Conservation (phyloP, 2,329 filamentous ascomycete species). For the Neodidymelliopsis sp. region DNA sequence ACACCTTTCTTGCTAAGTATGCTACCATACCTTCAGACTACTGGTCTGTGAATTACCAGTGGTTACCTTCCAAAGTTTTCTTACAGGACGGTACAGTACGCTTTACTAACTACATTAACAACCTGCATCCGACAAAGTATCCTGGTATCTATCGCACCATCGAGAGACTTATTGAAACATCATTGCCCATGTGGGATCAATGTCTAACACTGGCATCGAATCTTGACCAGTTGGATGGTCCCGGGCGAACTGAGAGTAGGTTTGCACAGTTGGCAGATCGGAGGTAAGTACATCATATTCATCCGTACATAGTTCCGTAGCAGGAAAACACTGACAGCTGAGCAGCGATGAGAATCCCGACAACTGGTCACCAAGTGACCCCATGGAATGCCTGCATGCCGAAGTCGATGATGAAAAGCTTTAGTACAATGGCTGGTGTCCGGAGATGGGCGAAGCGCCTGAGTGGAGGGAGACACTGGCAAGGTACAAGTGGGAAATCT, state of each 20-base stretch:
- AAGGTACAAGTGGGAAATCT: constrained; percentile 23
- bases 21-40: constrained; percentile 19
- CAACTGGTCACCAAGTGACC: constrained; percentile 24
- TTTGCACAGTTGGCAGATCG: too few species aligned
- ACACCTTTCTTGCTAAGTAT: constrained; percentile 9
- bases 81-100: constrained; percentile 45
- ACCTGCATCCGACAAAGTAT: constrained; percentile 55
- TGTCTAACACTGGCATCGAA: constrained; percentile 17
- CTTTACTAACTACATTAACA: constrained; percentile 63
- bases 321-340: too few species aligned
- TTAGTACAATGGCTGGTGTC: constrained; percentile 2
- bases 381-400: constrained; percentile 5
- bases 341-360: constrained; percentile 23
- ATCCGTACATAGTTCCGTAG: too few species aligned
- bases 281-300: too few species aligned
- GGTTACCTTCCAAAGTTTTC: constrained; percentile 60
- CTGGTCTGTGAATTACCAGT: constrained; percentile 49
- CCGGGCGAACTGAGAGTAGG: constrained; percentile 22
- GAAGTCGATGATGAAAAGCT: constrained; percentile 14
- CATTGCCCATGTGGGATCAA: constrained; percentile 35
- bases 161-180: constrained; percentile 28
- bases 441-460: not conserved
- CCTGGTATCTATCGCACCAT: constrained; percentile 28
- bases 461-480: not conserved
- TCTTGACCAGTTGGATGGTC: constrained; percentile 6